Evolutionary conservation across 371 early-diverging fungal species (phyloP), one percentile per base, ranked within the genome.

Genomic region (Fennellomyces sp.): DNA sequence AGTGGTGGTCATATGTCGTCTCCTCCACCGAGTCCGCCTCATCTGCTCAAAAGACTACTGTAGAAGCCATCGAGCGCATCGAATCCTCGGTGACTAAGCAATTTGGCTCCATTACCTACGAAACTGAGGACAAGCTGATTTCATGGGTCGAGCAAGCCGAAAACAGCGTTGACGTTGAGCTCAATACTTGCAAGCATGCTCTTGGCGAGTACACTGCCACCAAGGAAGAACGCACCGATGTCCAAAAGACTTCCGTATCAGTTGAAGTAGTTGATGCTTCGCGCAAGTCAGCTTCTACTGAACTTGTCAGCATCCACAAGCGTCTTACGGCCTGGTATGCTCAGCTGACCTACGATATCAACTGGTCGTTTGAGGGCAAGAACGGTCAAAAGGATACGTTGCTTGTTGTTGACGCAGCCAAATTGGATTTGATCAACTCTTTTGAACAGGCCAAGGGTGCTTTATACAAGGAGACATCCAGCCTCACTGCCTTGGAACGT

Each of bases 181-280:
- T 75, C 23, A 64, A 68, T 50, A 69, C 68, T 2, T 75, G 66
- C 41, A 71, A 75, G 49, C 60, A 56, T 28, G 64, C 66, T 11
- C 56, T 75, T 29, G 63, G 31, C 10, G 29, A 51, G 27, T 17
- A 51, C 12, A 21, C 17, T 41, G 60, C n/a, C 66, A 68, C 27
- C 66, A 64, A 39, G 42, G 55, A 69, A 28, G 30, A 50, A 11
- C n/a, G n/a, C n/a, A 41, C 41, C 2, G 47, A 66, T 19, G 30
- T 55, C 26, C 61, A 70, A 11, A 51, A 58, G 11, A 60, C 56
- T 10, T 60, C 56, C 28, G 60, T 61, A 7, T 58, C 68, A 17
- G 60, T 62, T 45, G 60, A 52, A 19, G 58, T 64, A 21, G 63
- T 62, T 39, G 66, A 69, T 25, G 61, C 65, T 49, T 64, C 65